Base-by-base conservation (phyloP, 2,329 filamentous ascomycete genomes). In the Hymenoscyphus repandus region DNA sequence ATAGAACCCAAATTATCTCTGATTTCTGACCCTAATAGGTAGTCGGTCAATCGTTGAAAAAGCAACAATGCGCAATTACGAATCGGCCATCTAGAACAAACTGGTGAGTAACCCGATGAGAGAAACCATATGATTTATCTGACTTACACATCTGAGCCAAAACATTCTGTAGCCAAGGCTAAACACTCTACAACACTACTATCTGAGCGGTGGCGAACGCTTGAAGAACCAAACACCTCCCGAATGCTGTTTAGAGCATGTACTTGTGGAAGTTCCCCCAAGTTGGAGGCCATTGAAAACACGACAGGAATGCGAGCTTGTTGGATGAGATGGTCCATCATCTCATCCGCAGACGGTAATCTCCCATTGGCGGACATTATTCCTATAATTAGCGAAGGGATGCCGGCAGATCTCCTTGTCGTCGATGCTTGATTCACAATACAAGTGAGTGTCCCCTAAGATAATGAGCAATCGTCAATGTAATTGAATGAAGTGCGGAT, bases 241-340 rank as follows among this genome's bases (percentile, higher is more conserved):
- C 93, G 93, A 51, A 99, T 73, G 54, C 88, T 96, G 66, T 99
- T 99, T 64, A 96, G 79, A 0, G 93, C 90, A 67, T 99, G 93
- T 0, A 99, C 93, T 68, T 99, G 92, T 0, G 90, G 86, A 4
- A 97, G 71, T 37, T 86, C 85, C 2, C 78, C 78, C 30, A 77
- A 80, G 51, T 85, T 81, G 0, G 27, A 32, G 20, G 39, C 17
- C n/a, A 6, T 36, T 10, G 78, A 81, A 52, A 80, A 75, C 0
- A 76, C 73, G 38, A 77, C 72, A 9, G 66, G 70, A 3, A 78
- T 78, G 45, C 18, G 72, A 68, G 20, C 73, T 68, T 5, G 83
- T 80, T 88, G 82, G 3, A 68, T 65, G 53, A 80, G 77, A 4
- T 90, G 74, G 32, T 82, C 79, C 5, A 67, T 64, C 64, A 95